Conservation (phyloP, 2,329 filamentous ascomycete species). For the Neofusicoccum cordaticola region DNA sequence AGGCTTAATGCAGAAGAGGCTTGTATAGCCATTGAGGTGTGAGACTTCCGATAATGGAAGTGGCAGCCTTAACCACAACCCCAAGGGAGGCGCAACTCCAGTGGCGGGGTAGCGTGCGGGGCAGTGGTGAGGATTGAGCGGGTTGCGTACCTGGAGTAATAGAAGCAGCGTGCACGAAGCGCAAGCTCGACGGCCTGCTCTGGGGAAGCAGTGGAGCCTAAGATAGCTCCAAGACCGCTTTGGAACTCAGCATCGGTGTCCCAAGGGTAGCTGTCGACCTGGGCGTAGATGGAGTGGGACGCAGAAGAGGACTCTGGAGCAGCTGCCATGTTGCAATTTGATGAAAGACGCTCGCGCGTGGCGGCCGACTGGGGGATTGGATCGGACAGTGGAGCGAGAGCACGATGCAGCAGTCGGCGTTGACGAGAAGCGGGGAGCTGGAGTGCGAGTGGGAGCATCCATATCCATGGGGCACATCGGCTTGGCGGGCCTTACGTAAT, state of each 20-base stretch:
- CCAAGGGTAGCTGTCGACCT: conserved; percentile 68
- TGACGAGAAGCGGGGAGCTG: neutral
- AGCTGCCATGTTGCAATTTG: neutral
- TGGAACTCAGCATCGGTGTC: conserved; percentile 66
- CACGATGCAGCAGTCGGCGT: neutral
- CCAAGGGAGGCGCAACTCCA: neutral
- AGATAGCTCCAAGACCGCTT: conserved; percentile 63
- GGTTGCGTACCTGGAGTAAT: conserved; percentile 52
- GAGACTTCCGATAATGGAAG: no score
- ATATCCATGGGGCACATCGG: conserved; percentile 11
- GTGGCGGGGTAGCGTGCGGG: conserved; percentile 10
- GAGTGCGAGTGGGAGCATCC: neutral
- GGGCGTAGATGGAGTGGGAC: conserved; percentile 44
- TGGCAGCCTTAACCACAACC: no score
- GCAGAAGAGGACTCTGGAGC: neutral
- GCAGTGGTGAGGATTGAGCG: neutral
- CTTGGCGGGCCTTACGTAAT: conserved; percentile 11
- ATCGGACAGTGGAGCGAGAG: neutral
- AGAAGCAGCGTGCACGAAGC: conserved; percentile 67
- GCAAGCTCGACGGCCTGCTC: conserved; percentile 57
- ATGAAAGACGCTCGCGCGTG: no score
- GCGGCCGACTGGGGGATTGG: no score
- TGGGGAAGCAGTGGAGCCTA: conserved; percentile 52
- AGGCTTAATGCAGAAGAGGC: neutral
- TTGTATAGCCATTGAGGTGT: no score